phyloP scores from a whole-genome alignment of 257 asterid species.

The Fraxinus anomala region DNA sequence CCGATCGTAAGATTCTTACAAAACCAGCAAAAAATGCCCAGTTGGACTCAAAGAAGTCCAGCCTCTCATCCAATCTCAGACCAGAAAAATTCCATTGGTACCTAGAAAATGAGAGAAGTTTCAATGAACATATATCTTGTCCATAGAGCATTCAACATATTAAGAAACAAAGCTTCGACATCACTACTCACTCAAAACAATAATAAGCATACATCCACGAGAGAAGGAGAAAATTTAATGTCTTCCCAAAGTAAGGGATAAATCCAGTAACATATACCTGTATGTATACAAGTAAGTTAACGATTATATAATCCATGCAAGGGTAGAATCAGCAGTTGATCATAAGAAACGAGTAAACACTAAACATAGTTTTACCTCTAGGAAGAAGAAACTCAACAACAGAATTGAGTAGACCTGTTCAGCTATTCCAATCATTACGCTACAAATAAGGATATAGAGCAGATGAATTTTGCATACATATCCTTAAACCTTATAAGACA shows the following conservation, averaged over 20 bases:
- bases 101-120: slow-evolving; percentile 44
- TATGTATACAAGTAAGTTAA: slow-evolving; percentile 39
- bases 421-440: slow-evolving; percentile 78
- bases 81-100: slow-evolving; percentile 96
- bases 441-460: slow-evolving; percentile 33
- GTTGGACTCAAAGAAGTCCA: slow-evolving; percentile 94
- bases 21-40: slow-evolving; percentile 99
- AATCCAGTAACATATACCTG: slow-evolving; percentile 81
- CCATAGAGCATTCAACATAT: slow-evolving; percentile 2
- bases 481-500: slow-evolving; percentile 20
- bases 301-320: slow-evolving; percentile 17
- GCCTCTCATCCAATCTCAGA: slow-evolving; percentile 88
- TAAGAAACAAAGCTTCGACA: slow-evolving; percentile 19
- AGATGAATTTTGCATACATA: slow-evolving; percentile 18
- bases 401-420: slow-evolving; percentile 89
- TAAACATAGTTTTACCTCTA: slow-evolving; percentile 56
- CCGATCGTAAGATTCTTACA: slow-evolving; percentile 41
- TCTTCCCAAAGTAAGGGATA: slow-evolving; percentile 74
- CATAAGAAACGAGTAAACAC: slow-evolving; percentile 10
- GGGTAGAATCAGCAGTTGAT: slow-evolving; percentile 22
- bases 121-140: slow-evolving; percentile 21
- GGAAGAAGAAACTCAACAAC: slow-evolving; percentile 83
- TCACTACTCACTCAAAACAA: slow-evolving; percentile 89
- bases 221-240: slow-evolving; percentile 74
- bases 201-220: slow-evolving; percentile 98